Base-by-base conservation (phyloP, 257 asterid genomes). In the Primulina tabacum region DNA sequence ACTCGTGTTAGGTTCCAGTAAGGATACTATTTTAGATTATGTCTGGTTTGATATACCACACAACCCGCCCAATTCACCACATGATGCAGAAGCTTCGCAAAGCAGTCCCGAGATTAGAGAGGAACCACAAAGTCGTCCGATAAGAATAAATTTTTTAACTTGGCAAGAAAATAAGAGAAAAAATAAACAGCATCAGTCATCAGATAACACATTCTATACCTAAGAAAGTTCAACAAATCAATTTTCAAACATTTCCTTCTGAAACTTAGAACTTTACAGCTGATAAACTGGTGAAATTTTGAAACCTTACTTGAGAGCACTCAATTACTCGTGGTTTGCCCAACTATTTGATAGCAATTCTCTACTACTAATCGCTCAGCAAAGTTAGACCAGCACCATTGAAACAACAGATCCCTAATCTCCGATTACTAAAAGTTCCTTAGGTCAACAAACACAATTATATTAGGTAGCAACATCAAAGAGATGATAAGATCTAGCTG, bases 401-500 rank as follows among this genome's bases (percentile, higher is more conserved):
- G 38, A 55, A 52, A 52, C 33, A 35, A 52, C 43, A 24, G 33
- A 77, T 29, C 60, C 28, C 65, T 7, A 24, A 52, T 57, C 73
- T 67, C 69, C 55, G 24, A 38, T 16, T 34, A 21, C 62, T 65
- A 65, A 16, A 69, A 77, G 40, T 40, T 40, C 34, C n/a, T 28
- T 21, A 30, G 65, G 72, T 56, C 50, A 78, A 40, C 29, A 43
- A 14, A 61, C 21, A 66, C 74, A 43, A 30, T 64, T 65, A 60
- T 58, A 59, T 62, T 60, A 26, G 28, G 58, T 40, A 29, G 67
- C 61, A 65, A 50, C 55, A 43, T 14, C 77, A 60, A 60, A 59
- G 59, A 20, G 63, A 67, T 32, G 35, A 73, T 67, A 60, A 66
- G 38, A 69, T 69, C 16, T 62, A 67, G 56, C 67, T 67, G 62